Evolutionary conservation across 1,284 basidiomycete genomes (phyloP).

Genomic region (Rhizoctonia solani): DNA sequence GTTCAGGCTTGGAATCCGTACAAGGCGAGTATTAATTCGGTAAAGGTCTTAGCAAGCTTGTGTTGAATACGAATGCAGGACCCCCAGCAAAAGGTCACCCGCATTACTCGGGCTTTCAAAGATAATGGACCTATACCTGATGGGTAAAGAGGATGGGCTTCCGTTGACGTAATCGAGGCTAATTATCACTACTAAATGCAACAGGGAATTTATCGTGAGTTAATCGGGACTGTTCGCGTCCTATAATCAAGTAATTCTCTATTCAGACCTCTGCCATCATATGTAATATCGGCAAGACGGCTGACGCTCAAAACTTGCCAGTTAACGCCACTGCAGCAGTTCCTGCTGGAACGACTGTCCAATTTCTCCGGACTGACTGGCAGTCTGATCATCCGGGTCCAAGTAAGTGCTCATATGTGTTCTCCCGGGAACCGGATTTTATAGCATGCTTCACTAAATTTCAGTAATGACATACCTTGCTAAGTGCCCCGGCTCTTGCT

Average conservation of each 20-base stretch:
- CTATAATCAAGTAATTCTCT: too few species aligned
- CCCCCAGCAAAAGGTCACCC: conserved; percentile 13
- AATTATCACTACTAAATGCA: background rate
- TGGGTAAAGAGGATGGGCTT: background rate
- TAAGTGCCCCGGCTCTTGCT: conserved; percentile 15
- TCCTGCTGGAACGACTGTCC: conserved; percentile 4
- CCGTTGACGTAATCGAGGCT: too few species aligned
- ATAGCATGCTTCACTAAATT: too few species aligned
- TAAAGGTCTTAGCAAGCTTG: background rate
- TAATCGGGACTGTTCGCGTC: too few species aligned
- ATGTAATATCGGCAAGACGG: conserved; percentile 3
- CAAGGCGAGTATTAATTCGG: background rate
- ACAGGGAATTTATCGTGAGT: too few species aligned
- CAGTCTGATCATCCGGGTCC: conserved; percentile 21
- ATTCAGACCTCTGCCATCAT: conserved; percentile 17
- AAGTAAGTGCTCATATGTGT: background rate
- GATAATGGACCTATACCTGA: conserved; percentile 19
- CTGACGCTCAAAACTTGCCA: background rate
- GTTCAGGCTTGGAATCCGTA: conserved; percentile 20
- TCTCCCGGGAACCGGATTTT: too few species aligned
- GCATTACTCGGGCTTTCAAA: conserved; percentile 19
- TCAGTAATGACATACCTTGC: conserved; percentile 18
- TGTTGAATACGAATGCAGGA: background rate
- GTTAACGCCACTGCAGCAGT: conserved; percentile 9
- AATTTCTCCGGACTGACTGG: conserved; percentile 21